Evolutionary conservation across 1,139 yeast species (phyloP), one percentile per base, ranked within the genome.

Genomic region (Saccharomycopsis hybrid): DNA sequence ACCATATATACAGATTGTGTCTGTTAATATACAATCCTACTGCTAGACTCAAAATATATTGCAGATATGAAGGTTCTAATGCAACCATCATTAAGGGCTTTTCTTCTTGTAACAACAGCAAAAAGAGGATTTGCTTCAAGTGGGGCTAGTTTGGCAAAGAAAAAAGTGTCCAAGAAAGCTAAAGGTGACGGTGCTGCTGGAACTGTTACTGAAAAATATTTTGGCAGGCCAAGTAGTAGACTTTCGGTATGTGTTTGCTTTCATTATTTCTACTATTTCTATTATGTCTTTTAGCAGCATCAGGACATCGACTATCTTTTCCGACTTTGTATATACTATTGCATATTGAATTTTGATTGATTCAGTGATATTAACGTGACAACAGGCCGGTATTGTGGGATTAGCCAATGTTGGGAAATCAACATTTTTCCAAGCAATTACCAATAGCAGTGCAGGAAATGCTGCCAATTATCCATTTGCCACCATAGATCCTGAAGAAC

Each of bases 391-490:
- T 8, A 79, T 84, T 2, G 90, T 84, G 5, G 90, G 90, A n/a
- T 67, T 84, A 33, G 90, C 92, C 35, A 84, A 84, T 59, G 88
- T 84, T 41, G 92, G 90, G 25, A 84, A 84, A 59, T 79, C 86
- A 0, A 78, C 83, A 5, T 77, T 78, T 56, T 78, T 78, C 66
- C 83, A 78, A 62, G 79, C 82, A 36, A 80, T 90, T 55, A 89
- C 97, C 35, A 77, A 78, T 54, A 77, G 85, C 5, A 73, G 70
- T 13, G 63, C 83, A 48, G 89, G 92, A 0, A 83, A 81, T 54
- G 89, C 90, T 1, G 90, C 88, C 30, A 84, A 84, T 62, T 84
- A 83, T 59, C 90, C 92, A 3, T 84, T 80, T 66, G 92, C 90
- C 11, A 84, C 92, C 1, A 83, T 84, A 37, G 83, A 82, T 41